Base-by-base conservation (phyloP, 202 grass and related monocot species). In the Zizania palustris region DNA sequence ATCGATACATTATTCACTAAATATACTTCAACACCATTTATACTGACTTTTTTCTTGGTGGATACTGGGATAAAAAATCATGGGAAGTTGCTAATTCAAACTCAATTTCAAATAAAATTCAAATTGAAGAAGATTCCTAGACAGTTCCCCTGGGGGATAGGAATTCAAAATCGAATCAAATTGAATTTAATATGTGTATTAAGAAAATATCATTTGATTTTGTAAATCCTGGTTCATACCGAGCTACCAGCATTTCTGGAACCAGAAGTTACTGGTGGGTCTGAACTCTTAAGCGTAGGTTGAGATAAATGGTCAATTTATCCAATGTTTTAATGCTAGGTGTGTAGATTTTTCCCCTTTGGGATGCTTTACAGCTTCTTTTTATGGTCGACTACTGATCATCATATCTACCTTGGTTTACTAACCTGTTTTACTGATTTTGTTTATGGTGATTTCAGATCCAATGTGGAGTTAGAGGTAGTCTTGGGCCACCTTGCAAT, bases 401-500 rank as follows among this genome's bases (percentile, higher is more conserved):
- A 13, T 58, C 18, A 43, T 67, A 67, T 72, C 9, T 79, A 35
- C 44, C 7, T 34, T 16, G 9, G 51, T 72, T 69, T 40, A 56
- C 14, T 59, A 39, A 71, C 44, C 33, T 18, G 22, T 51, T 80
- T 60, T 65, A 34, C 14, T 49, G 56, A 28, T 43, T 65, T 80
- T 90, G 20, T 65, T 90, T 37, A 65, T 71, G 42, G 15, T 67
- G 60, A 74, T 57, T 86, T 63, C 79, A 98, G 91, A 71, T 98
- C 8, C 73, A 90, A 35, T 98, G 95, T 86, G 87, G 80, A 63
- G 77, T 93, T 65, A 88, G 89, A 81, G 89, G 95, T 88, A 90
- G 83, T 71, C 72, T 98, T 84, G 85, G 84, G 54, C 95, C 95
- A 65, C 91, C 95, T 77, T 98, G 95, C 83, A 95, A 98, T 74